Evolutionary conservation across 2,329 filamentous ascomycete species (phyloP), one percentile per base, ranked within the genome.

Genomic region (Calonectria honghensis): DNA sequence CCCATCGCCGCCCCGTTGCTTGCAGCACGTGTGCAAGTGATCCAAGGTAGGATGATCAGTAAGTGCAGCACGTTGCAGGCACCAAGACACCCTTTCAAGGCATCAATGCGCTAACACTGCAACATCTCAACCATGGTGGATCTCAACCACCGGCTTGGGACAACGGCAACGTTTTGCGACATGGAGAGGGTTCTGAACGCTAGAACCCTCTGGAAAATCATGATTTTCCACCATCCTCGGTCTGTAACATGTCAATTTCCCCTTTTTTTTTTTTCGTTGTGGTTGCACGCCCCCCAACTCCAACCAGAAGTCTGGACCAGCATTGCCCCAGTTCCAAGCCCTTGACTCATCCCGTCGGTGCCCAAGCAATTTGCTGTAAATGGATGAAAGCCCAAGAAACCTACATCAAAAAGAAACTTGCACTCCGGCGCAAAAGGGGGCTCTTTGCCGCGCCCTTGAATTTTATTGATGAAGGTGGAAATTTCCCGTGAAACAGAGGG

Each of bases 251-350:
- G 57, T 63, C 57, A 63, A 63, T 63, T 63, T 50, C 45, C 73
- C 66, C 29, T 37, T 72, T 77, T 37, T 57, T 61, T 73, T 64
- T 73, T 68, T 73, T 69, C 31, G 50, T 27, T 37, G 70, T 65
- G 57, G 16, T 41, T 61, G 27, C 64, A 64, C 75, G 65, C 57
- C 37, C 27, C 64, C 24, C 61, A 32, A 35, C 59, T 45, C 45
- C 61, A 39, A 59, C 52, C 59, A 66, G 57, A 74, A 65, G 65
- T 73, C 71, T 68, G 72, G 73, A 76, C 77, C 73, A 66, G 78
- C 74, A 80, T 80, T 69, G 73, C 72, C 78, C 74, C 72, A 69
- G 73, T 73, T 70, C 61, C 57, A 45, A 54, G 64, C 50, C 50
- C 52, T 68, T 68, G 59, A 59, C 70, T 68, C 70, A 75, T 67